These are phyloP conservation scores for Carex sylvatica DNA, from an alignment of 202 grass and related monocot species.

Conservation along the genomic window DNA sequence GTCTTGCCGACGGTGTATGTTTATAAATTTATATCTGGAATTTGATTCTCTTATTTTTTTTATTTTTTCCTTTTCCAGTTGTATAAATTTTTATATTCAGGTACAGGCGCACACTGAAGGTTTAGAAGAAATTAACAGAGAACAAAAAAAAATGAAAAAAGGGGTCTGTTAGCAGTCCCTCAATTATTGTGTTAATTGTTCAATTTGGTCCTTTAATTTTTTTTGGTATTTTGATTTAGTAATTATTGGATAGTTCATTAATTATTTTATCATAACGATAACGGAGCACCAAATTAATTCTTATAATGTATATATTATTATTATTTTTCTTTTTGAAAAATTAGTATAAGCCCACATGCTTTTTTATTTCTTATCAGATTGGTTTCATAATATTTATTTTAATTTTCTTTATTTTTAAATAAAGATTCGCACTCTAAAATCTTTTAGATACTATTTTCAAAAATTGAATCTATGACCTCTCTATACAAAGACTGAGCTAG, in stretches of 20 bases:
- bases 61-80: not conserved
- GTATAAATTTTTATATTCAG: not conserved
- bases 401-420: too few species aligned
- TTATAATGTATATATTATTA: not conserved
- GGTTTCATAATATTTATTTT: too few species aligned
- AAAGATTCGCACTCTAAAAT: too few species aligned
- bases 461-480: too few species aligned
- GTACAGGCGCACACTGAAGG: too few species aligned
- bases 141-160: not conserved
- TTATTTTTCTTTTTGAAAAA: not conserved
- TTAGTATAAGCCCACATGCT: not conserved
- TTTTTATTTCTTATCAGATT: not conserved
- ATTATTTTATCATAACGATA: not conserved
- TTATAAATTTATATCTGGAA: not conserved
- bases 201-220: too few species aligned
- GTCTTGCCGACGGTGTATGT: not conserved
- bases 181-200: too few species aligned
- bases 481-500: too few species aligned
- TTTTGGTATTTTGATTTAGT: too few species aligned
- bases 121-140: too few species aligned
- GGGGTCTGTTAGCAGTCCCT: not conserved
- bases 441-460: too few species aligned
- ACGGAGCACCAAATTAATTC: not conserved
- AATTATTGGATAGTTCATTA: too few species aligned
- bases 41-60: not conserved